Evolutionary conservation across 306 rosid genomes (phyloP).

Genomic region (Luffa acutangula): DNA sequence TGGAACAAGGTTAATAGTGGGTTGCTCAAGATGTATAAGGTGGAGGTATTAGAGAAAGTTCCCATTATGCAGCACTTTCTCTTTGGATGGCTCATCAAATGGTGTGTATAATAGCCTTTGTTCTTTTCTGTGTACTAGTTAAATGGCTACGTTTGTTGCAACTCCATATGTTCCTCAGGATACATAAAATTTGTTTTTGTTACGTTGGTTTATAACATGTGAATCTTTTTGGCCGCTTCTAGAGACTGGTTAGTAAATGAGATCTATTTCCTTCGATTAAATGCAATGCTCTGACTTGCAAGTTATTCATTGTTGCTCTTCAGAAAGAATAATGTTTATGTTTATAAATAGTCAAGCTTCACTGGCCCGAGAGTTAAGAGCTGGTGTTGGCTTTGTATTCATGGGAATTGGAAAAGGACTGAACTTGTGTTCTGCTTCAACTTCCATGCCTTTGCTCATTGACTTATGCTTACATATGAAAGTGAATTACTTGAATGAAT

Average conservation of each 20-base stretch:
- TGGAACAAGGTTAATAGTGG: slow-evolving; percentile 95
- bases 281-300: not conserved
- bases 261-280: not conserved
- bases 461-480: not conserved
- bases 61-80: slow-evolving; percentile 99
- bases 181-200: not conserved
- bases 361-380: not conserved
- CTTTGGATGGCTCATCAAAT: slow-evolving; percentile 78
- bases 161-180: not conserved
- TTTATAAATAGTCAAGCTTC: not conserved
- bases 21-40: slow-evolving; percentile 91
- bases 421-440: slow-evolving; percentile 1
- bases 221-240: not conserved
- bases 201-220: not conserved
- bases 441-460: not conserved
- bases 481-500: not conserved
- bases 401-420: not conserved
- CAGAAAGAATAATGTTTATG: not conserved
- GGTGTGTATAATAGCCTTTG: slow-evolving; percentile 29
- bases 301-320: not conserved
- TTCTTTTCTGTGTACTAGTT: not conserved
- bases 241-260: not conserved
- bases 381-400: not conserved
- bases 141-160: not conserved
- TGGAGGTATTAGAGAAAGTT: slow-evolving; percentile 92